Base-by-base conservation (phyloP, 108 stramenopile species). In the Nitzschia inconspicua region DNA sequence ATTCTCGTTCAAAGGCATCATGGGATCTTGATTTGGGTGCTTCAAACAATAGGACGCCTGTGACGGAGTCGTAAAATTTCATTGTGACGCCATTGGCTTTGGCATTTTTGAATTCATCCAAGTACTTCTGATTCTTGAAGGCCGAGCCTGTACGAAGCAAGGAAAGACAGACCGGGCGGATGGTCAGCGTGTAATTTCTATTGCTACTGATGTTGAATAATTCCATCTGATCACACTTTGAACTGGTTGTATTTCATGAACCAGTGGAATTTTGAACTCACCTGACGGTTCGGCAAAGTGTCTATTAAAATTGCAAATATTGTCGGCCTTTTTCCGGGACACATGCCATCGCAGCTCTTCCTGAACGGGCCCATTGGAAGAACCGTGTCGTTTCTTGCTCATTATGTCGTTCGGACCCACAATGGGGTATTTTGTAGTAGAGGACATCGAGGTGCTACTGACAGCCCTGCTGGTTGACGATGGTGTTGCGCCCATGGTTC, bases 31-130 rank as follows among this genome's bases (percentile, higher is more conserved):
- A 80, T 13, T 78, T 62, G 22, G 91, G 84, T 3, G 91, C 88
- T 4, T 79, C 77, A 68, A 94, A 94, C 4, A 94, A 65, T 4
- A 76, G 84, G 39, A 90, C 88, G 11, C 91, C 93, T 3, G 86
- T 88, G 34, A 86, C 85, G 30, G 83, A 83, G 68, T 97, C 96
- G 61, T 94, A 97, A 67, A 84, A 97, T 10, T 77, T 83, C 14
- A 88, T 64, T 8, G 75, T 75, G 32, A 41, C 65, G 54, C 24
- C 57, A 37, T 70, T 65, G 20, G 63, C 53, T 35, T 62, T 82
- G 14, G 74, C 54, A 4, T n/a, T n/a, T n/a, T n/a, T n/a, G n/a
- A n/a, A n/a, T n/a, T n/a, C n/a, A n/a, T n/a, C n/a, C n/a, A n/a
- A n/a, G 40, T 43, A 70, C 42, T 4, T 74, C 72, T 11, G 60